These are phyloP conservation scores for Cyberlindnera xylosilytica DNA, from an alignment of 805 yeast species.

Conservation along the genomic window DNA sequence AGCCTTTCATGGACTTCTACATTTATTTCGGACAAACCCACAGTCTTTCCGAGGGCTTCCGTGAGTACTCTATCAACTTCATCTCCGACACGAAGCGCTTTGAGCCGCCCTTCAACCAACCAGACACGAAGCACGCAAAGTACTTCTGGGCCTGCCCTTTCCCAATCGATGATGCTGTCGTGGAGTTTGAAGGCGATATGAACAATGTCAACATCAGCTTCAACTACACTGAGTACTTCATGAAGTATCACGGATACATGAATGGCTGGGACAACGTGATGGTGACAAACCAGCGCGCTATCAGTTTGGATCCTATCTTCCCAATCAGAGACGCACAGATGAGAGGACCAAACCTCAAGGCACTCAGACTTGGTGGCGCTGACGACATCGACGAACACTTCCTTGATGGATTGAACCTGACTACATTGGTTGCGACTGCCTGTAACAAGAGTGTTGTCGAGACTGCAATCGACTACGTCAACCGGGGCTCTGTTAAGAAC, in stretches of 20 bases:
- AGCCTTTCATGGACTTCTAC: neutral
- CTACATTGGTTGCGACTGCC: neutral
- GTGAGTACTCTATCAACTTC: constrained; percentile 1
- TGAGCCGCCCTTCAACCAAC: neutral
- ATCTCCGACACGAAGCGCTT: neutral
- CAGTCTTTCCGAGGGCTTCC: neutral
- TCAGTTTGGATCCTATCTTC: neutral
- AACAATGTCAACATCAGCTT: neutral
- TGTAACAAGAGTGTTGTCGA: neutral
- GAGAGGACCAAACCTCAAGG: neutral
- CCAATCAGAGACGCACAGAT: neutral
- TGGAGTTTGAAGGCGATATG: neutral
- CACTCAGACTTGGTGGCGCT: neutral
- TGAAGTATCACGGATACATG: neutral
- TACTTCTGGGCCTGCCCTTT: neutral
- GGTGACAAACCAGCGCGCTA: neutral
- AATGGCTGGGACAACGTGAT: neutral
- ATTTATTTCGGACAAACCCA: too few relatives aligned
- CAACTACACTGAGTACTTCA: neutral
- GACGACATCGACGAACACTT: neutral
- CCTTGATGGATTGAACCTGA: neutral
- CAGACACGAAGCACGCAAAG: neutral
- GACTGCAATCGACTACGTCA: neutral
- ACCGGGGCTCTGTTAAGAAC: neutral
- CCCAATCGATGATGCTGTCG: neutral